Conservation (phyloP, 2,329 filamentous ascomycete genomes). For the Hypoxylon sp. region DNA sequence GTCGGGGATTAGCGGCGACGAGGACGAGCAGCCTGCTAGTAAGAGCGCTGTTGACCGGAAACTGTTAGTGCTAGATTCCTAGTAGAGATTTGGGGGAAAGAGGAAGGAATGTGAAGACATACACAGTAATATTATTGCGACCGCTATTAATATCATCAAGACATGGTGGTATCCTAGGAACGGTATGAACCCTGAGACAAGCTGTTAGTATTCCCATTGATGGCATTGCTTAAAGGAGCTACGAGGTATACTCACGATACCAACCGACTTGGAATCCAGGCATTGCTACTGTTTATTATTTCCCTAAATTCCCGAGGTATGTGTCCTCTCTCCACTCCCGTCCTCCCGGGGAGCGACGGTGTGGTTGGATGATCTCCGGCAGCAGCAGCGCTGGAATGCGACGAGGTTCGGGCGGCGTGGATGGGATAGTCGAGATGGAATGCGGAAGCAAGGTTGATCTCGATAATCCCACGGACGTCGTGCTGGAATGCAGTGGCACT, state of each 20-base stretch:
- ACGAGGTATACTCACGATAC: slow-evolving; percentile 51
- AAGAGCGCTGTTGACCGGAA: slow-evolving; percentile 76
- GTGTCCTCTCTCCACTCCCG: slow-evolving; percentile 51
- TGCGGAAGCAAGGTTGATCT: slow-evolving; percentile 44
- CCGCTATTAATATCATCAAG: slow-evolving; percentile 95
- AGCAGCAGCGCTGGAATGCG: slow-evolving; percentile 50
- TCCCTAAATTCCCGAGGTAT: slow-evolving; percentile 43
- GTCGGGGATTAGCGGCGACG: slow-evolving; percentile 91
- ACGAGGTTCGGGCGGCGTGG: slow-evolving; percentile 26
- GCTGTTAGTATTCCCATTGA: slow-evolving; percentile 22
- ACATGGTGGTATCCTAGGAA: slow-evolving; percentile 86
- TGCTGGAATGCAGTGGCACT: slow-evolving; percentile 43
- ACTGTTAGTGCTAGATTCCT: slow-evolving; percentile 19
- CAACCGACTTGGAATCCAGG: slow-evolving; percentile 53
- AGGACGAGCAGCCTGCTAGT: slow-evolving; percentile 95
- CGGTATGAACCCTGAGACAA: slow-evolving; percentile 70
- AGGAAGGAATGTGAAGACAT: slow-evolving; percentile 60
- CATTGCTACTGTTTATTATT: slow-evolving; percentile 44
- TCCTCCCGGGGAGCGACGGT: slow-evolving; percentile 54
- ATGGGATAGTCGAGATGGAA: slow-evolving; percentile 45
- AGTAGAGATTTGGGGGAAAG: background rate
- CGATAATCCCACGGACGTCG: slow-evolving; percentile 40
- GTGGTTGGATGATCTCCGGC: slow-evolving; percentile 45
- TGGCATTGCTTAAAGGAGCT: background rate
- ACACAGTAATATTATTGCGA: slow-evolving; percentile 96